Evolutionary conservation across 306 rosid species (phyloP).

Genomic region (Inga oerstediana): DNA sequence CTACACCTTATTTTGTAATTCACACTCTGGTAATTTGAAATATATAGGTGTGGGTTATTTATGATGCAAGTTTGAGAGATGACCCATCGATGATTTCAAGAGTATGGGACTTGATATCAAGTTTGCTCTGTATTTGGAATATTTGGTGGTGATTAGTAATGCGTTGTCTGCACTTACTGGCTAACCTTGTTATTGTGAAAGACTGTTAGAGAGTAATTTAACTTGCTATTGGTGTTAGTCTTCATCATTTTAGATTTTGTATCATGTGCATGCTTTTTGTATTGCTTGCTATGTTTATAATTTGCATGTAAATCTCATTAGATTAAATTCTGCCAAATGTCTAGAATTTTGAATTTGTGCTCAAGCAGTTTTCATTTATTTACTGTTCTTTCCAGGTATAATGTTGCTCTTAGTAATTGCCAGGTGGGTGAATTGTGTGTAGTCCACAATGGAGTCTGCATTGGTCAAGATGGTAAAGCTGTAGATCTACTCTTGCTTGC

Average conservation of each 20-base stretch:
- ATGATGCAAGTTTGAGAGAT: constrained; percentile 3
- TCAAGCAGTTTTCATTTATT: constrained; percentile 16
- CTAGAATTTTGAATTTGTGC: constrained; percentile 16
- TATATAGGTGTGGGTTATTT: not conserved
- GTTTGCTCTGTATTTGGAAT: not conserved
- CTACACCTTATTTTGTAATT: not conserved
- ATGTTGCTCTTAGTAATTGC: constrained; percentile 78
- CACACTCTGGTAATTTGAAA: constrained; percentile 15
- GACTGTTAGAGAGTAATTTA: not conserved
- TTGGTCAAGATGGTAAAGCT: constrained; percentile 94
- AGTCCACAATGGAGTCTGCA: constrained; percentile 85
- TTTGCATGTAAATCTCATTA: not conserved
- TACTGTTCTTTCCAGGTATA: constrained; percentile 55
- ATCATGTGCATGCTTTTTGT: constrained; percentile 7
- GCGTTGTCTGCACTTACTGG: not conserved
- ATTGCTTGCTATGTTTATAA: not conserved
- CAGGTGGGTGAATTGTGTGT: constrained; percentile 78
- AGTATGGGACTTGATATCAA: not conserved
- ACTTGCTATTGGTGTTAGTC: not conserved
- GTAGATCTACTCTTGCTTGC: constrained; percentile 23
- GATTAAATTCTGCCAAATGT: constrained; percentile 23
- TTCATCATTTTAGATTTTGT: not conserved
- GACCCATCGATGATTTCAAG: not conserved
- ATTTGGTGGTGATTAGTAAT: not conserved
- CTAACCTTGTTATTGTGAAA: not conserved